Evolutionary conservation across 352 stramenopile genomes (phyloP).

Genomic region (Globisporangium viniferum): DNA sequence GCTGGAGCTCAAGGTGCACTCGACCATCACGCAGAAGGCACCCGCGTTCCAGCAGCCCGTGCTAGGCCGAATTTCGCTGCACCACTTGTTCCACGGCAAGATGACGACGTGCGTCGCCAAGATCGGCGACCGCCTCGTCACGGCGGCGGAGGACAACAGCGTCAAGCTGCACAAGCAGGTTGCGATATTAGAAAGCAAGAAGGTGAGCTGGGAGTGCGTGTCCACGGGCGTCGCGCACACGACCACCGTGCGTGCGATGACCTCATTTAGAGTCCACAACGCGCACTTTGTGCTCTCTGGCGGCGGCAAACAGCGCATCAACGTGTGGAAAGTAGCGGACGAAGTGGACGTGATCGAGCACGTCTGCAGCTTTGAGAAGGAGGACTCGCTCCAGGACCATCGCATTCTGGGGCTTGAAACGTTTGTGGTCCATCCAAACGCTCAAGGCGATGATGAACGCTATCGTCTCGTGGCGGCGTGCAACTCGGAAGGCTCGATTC

Average conservation of each 20-base stretch:
- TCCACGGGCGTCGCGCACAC: slow-evolving; percentile 68
- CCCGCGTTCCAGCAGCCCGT: background rate
- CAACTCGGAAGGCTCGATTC: slow-evolving; percentile 75
- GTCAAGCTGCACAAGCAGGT: slow-evolving; percentile 60
- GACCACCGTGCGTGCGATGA: slow-evolving; percentile 75
- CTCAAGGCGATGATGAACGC: slow-evolving; percentile 13
- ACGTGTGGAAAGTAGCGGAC: slow-evolving; percentile 59
- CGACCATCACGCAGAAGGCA: slow-evolving; percentile 23
- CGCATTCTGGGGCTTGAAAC: slow-evolving; percentile 74
- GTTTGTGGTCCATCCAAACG: slow-evolving; percentile 31
- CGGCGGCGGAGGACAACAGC: slow-evolving; percentile 79
- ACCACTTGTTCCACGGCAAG: slow-evolving; percentile 68
- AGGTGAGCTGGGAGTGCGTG: slow-evolving; percentile 36
- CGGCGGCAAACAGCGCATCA: slow-evolving; percentile 80
- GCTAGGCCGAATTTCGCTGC: slow-evolving; percentile 44
- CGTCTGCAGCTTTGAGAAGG: slow-evolving; percentile 59
- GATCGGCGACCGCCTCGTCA: slow-evolving; percentile 53
- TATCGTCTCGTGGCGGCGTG: slow-evolving; percentile 59
- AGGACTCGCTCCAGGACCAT: slow-evolving; percentile 67
- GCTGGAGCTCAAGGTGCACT: slow-evolving; percentile 68
- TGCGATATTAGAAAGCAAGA: background rate
- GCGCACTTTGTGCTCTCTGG: slow-evolving; percentile 61
- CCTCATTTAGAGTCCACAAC: slow-evolving; percentile 34
- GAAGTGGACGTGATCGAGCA: slow-evolving; percentile 42
- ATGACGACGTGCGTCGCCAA: slow-evolving; percentile 68